Conservation (phyloP, 2,329 filamentous ascomycete genomes). For the Cladosporium colombiae region DNA sequence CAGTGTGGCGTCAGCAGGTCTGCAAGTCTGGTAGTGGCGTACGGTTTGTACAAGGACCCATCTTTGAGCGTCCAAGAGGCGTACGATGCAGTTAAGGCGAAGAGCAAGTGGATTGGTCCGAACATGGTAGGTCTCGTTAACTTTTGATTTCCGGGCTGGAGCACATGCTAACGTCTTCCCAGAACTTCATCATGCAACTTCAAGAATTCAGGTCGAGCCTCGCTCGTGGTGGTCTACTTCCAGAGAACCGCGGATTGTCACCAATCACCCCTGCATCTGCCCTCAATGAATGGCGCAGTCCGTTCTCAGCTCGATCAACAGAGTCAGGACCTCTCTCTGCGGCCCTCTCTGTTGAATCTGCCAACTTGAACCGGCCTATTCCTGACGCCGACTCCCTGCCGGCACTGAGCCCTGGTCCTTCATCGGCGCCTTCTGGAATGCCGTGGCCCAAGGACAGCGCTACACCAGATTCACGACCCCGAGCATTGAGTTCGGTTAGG, state of each 20-base stretch:
- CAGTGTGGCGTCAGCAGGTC: slow-evolving; percentile 85
- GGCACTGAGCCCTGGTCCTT: slow-evolving; percentile 57
- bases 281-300: slow-evolving; percentile 35
- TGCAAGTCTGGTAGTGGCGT: slow-evolving; percentile 82
- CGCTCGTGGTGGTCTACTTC: slow-evolving; percentile 37
- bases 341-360: slow-evolving; percentile 9
- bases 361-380: slow-evolving; percentile 1
- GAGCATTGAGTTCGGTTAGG: slow-evolving; percentile 39
- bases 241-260: slow-evolving; percentile 34
- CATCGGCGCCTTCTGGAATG: slow-evolving; percentile 65
- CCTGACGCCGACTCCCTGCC: slow-evolving; percentile 31
- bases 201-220: slow-evolving; percentile 69
- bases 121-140: slow-evolving; percentile 61
- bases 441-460: slow-evolving; percentile 58
- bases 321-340: slow-evolving; percentile 9
- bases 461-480: slow-evolving; percentile 7
- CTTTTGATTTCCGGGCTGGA: background rate
- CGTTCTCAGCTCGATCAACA: slow-evolving; percentile 29
- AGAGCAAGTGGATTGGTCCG: slow-evolving; percentile 84
- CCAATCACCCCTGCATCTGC: slow-evolving; percentile 38
- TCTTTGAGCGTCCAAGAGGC: slow-evolving; percentile 77
- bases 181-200: slow-evolving; percentile 80
- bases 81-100: slow-evolving; percentile 76
- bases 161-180: background rate
- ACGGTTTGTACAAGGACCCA: slow-evolving; percentile 77